Evolutionary conservation across 2,329 filamentous ascomycete genomes (phyloP), one percentile per base, ranked within the genome.

Genomic region (Fusarium illudens): DNA sequence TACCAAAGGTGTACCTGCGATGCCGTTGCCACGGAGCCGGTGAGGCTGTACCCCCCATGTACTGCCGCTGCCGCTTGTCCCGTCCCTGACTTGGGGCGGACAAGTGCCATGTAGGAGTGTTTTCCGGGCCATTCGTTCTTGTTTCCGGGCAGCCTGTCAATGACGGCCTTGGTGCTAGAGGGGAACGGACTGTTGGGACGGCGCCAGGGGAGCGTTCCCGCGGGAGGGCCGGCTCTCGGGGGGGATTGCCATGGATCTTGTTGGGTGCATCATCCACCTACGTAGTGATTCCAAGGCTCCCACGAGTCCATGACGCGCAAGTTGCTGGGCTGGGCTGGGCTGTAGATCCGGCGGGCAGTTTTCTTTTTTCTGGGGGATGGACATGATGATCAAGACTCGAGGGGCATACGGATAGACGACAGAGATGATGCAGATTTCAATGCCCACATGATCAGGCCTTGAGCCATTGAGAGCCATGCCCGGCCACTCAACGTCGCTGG

Each of bases 61-160:
- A 69, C 32, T 27, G 39, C 32, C 25, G 39, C 58, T 39, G 42
- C 39, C 46, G 42, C 50, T 60, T 42, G 53, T 46, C 32, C 27
- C 34, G 58, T 70, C 50, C 64, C 64, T 70, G 64, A 39, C 15
- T 10, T 58, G 42, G 48, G 55, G 63, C 56, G 49, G 30, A 62
- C 51, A 44, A 59, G 63, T 60, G 20, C 48, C 50, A 58, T 60
- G 59, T 52, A 57, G 56, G 58, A 70, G 56, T 44, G 67, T 59
- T 68, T 60, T 67, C 44, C 56, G 67, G 67, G 37, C 33, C 52
- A 62, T 50, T 61, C 56, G 50, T 56, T 48, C n/a, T 59, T 68
- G 67, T 70, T 70, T 69, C 67, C 67, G 66, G 58, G 58, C 54
- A 56, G 63, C 44, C 56, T 62, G 59, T 61, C 52, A 49, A 67